phyloP scores from a whole-genome alignment of 2,329 filamentous ascomycete species.

The Mycocentrospora acerina region DNA sequence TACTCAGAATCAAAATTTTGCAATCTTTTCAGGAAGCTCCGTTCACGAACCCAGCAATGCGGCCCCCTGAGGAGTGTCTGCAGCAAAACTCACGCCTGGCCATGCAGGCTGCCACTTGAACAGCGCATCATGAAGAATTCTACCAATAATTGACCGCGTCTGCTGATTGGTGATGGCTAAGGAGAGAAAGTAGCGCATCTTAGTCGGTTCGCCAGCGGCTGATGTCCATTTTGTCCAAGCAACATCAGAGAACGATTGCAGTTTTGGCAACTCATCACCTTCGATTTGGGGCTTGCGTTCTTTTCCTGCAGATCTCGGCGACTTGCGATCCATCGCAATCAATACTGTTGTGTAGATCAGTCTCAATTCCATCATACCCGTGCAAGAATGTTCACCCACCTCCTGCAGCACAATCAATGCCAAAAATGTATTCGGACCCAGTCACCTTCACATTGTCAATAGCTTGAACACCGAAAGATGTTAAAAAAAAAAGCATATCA shows the following conservation, averaged over 20 bases:
- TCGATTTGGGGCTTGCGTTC: constrained; percentile 6
- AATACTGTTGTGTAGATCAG: constrained; percentile 1
- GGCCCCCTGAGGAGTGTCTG: constrained; percentile 1
- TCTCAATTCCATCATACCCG: too few species aligned
- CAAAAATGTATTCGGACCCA: constrained; percentile 7
- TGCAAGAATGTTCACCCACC: neutral
- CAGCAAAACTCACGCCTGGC: constrained; percentile 2
- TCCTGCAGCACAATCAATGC: constrained; percentile 5
- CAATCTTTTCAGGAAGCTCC: neutral
- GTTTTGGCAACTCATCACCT: constrained; percentile 2
- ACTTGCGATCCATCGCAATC: constrained; percentile 7
- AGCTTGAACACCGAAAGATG: too few species aligned
- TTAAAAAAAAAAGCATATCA: neutral
- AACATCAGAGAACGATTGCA: constrained; percentile 6
- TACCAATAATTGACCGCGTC: constrained; percentile 1
- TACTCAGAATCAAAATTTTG: neutral
- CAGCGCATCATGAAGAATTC: constrained; percentile 1
- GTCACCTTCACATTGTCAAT: neutral
- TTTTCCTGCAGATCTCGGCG: constrained; percentile 5
- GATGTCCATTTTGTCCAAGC: constrained; percentile 8
- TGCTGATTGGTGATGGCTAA: constrained; percentile 6
- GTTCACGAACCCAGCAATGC: constrained; percentile 5
- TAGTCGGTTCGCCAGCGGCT: neutral
- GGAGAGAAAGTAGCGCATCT: constrained; percentile 4
- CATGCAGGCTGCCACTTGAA: constrained; percentile 2